Evolutionary conservation across 2,329 filamentous ascomycete genomes (phyloP).

Genomic region (Penicillium frequentans): DNA sequence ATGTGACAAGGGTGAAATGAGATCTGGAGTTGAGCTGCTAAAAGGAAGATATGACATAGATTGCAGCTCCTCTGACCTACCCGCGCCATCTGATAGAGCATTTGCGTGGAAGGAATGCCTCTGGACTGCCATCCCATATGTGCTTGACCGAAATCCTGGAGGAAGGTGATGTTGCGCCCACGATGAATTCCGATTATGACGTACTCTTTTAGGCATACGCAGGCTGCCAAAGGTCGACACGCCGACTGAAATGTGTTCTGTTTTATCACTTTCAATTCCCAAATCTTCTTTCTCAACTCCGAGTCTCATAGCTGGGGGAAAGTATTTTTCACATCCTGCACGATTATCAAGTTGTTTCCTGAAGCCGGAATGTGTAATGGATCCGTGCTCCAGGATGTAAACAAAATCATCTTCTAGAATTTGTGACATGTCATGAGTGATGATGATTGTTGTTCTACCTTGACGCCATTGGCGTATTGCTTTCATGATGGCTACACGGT

Average conservation of each 20-base stretch:
- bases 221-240: not conserved
- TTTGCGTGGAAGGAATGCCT: not conserved
- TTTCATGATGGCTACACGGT: slow-evolving; percentile 67
- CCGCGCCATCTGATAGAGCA: not conserved
- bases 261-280: not conserved
- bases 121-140: not conserved
- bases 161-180: slow-evolving; percentile 17
- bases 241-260: not conserved
- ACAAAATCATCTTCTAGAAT: slow-evolving; percentile 73
- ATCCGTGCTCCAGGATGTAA: slow-evolving; percentile 73
- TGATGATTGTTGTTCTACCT: slow-evolving; percentile 85
- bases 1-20: not conserved
- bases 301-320: slow-evolving; percentile 2
- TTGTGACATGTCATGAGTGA: slow-evolving; percentile 84
- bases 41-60: not conserved
- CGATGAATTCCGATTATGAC: slow-evolving; percentile 3
- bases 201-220: not conserved
- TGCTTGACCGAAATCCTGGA: slow-evolving; percentile 10
- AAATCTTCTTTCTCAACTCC: not conserved
- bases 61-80: not conserved
- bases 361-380: slow-evolving; percentile 68
- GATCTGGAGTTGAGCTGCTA: not conserved
- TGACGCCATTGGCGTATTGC: slow-evolving; percentile 74
- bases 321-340: slow-evolving; percentile 29
- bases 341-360: slow-evolving; percentile 52